These are phyloP conservation scores for Arabidopsis thaliana DNA, from an alignment of 345 rosid genomes.

Conservation along the genomic window DNA sequence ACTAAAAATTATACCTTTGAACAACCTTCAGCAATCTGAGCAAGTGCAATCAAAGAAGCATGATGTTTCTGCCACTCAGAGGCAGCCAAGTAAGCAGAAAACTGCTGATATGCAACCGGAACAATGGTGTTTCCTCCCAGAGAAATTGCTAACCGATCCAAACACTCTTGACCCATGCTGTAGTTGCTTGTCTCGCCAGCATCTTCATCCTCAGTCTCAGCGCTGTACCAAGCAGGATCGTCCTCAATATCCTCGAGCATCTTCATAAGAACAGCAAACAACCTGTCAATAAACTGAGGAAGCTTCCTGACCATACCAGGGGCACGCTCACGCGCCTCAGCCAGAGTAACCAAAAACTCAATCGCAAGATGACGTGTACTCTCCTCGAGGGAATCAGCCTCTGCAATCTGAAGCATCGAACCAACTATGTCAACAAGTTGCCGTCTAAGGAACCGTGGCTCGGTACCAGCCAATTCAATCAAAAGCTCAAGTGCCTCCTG, in stretches of 20 bases:
- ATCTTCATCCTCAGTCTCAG: conserved; percentile 92
- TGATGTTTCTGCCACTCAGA: conserved; percentile 99
- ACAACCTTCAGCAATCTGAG: conserved; percentile 99
- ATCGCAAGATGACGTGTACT: conserved; percentile 90
- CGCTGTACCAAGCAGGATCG: conserved; percentile 90
- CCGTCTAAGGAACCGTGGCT: conserved; percentile 88
- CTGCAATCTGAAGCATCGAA: conserved; percentile 95
- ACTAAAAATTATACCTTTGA: conserved; percentile 62
- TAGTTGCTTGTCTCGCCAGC: conserved; percentile 96
- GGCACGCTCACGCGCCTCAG: conserved; percentile 97
- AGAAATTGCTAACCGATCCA: conserved; percentile 93
- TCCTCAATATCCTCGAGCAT: conserved; percentile 95
- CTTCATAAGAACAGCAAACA: conserved; percentile 87
- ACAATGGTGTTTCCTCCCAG: conserved; percentile 96
- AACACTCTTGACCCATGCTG: conserved; percentile 95
- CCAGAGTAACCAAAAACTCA: conserved; percentile 92
- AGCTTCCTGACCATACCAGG: conserved; percentile 99
- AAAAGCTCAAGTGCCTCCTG: conserved; percentile 95
- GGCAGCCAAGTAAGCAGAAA: conserved; percentile 88
- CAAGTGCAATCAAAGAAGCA: conserved; percentile 93
- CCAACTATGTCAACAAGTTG: conserved; percentile 93
- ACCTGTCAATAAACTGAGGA: conserved; percentile 89
- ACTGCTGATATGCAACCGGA: conserved; percentile 93
- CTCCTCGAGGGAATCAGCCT: conserved; percentile 92
- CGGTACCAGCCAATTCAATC: conserved; percentile 96